Conservation (phyloP, 768 basidiomycete species). For the Sporobolomyces roseus region DNA sequence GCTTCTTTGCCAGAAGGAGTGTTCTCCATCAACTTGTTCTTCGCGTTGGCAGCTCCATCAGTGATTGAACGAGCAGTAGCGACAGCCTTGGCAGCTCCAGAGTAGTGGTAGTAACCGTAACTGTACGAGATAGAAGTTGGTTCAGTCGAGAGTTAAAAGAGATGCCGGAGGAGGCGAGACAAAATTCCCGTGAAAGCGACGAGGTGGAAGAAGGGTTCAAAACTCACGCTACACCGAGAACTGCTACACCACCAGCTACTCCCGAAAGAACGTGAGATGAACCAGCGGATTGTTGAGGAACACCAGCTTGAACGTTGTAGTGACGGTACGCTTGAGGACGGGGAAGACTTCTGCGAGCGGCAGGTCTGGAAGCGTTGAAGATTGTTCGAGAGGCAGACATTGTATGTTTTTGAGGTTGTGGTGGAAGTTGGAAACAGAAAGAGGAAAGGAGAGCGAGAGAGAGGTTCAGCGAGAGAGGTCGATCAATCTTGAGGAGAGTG, state of each 20-base stretch:
- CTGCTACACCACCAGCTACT: conserved; percentile 40
- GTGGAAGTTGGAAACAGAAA: neutral
- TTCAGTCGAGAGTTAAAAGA: too few species aligned
- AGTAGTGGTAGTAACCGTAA: conserved; percentile 44
- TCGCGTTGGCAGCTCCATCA: conserved; percentile 28
- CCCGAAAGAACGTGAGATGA: conserved; percentile 39
- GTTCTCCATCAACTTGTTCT: conserved; percentile 37
- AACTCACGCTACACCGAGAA: conserved; percentile 34
- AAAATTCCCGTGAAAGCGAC: neutral
- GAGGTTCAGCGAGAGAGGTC: neutral
- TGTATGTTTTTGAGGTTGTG: neutral
- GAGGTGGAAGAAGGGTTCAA: neutral
- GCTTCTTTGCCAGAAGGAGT: conserved; percentile 41
- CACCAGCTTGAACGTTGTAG: conserved; percentile 14
- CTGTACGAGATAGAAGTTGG: neutral
- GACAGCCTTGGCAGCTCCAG: conserved; percentile 41
- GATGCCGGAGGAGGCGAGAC: neutral
- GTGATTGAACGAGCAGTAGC: conserved; percentile 26
- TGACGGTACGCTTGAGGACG: conserved; percentile 26
- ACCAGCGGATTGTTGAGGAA: neutral
- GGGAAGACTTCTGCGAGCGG: conserved; percentile 30
- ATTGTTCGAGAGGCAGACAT: conserved; percentile 8
- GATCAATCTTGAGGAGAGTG: too few species aligned
- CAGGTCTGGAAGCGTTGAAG: conserved; percentile 27
- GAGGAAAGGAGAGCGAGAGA: neutral